A percentile compares a stretch with the other conserved stretches of the same genome.
phyloP scores from a whole-genome alignment of 805 yeast species.

The Ogataea degrootiae region DNA sequence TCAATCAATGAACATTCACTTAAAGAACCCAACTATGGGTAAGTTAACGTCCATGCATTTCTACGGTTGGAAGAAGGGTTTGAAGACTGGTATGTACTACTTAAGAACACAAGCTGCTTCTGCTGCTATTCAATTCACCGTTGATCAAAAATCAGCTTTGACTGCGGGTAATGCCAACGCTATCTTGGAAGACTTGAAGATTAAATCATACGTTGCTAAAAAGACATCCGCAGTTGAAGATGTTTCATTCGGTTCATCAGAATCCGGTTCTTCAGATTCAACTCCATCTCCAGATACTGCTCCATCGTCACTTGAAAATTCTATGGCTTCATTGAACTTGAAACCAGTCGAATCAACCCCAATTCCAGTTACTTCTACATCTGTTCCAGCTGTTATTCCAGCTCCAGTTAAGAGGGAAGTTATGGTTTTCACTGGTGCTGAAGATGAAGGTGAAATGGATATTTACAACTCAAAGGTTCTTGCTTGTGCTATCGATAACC shows the following conservation, averaged over 20 bases:
- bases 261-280: slow-evolving; percentile 34
- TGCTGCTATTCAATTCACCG: slow-evolving; percentile 93
- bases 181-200: slow-evolving; percentile 24
- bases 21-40: slow-evolving; percentile 94
- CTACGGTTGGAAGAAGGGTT: slow-evolving; percentile 98
- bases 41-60: slow-evolving; percentile 97
- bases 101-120: slow-evolving; percentile 97
- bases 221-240: slow-evolving; percentile 26
- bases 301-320: slow-evolving; percentile 37
- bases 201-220: slow-evolving; percentile 32
- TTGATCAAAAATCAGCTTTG: slow-evolving; percentile 44
- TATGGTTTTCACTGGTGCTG: slow-evolving; percentile 15
- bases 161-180: slow-evolving; percentile 27
- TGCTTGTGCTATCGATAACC: slow-evolving; percentile 96
- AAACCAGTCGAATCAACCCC: slow-evolving; percentile 13
- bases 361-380: slow-evolving; percentile 4
- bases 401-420: slow-evolving; percentile 11
- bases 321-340: slow-evolving; percentile 42
- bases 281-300: slow-evolving; percentile 44
- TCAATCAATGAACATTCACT: slow-evolving; percentile 88
- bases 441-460: slow-evolving; percentile 56
- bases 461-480: slow-evolving; percentile 89
- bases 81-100: slow-evolving; percentile 99
- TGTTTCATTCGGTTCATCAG: slow-evolving; percentile 27
- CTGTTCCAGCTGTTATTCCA: slow-evolving; percentile 8